These are phyloP conservation scores for Chaetomiaceae sp. DNA, from an alignment of 2,329 filamentous ascomycete species.

Conservation along the genomic window DNA sequence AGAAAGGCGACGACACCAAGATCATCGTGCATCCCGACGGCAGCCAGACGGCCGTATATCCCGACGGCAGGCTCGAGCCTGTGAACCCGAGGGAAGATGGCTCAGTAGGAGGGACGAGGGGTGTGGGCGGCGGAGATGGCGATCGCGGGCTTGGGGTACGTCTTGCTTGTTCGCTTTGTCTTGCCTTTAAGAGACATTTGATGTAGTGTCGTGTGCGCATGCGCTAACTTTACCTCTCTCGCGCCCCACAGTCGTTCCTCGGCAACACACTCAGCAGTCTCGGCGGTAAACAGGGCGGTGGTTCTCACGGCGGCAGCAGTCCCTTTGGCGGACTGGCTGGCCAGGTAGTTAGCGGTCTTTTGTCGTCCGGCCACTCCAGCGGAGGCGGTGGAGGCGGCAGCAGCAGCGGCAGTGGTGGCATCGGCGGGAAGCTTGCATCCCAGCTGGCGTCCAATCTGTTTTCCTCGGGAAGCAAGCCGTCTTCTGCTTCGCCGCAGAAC, in stretches of 20 bases:
- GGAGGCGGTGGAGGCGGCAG: slow-evolving; percentile 21
- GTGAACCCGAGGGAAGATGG: slow-evolving; percentile 41
- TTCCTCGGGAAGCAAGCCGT: slow-evolving; percentile 44
- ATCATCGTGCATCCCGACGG: slow-evolving; percentile 60
- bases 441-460: slow-evolving; percentile 53
- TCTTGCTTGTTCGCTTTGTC: slow-evolving; percentile 20
- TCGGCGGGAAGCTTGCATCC: slow-evolving; percentile 51
- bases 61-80: slow-evolving; percentile 58
- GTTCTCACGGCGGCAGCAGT: slow-evolving; percentile 29
- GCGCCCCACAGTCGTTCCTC: slow-evolving; percentile 37
- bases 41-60: slow-evolving; percentile 54
- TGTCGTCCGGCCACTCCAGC: slow-evolving; percentile 28
- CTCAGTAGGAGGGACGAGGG: slow-evolving; percentile 23
- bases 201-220: background rate
- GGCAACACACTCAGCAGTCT: slow-evolving; percentile 52
- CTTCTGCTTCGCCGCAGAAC: slow-evolving; percentile 37
- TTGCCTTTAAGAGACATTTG: background rate
- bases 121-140: slow-evolving; percentile 43
- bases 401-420: slow-evolving; percentile 30
- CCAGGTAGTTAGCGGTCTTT: slow-evolving; percentile 41
- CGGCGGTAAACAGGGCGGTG: slow-evolving; percentile 36
- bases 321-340: slow-evolving; percentile 41
- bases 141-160: slow-evolving; percentile 64
- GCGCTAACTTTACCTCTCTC: background rate
- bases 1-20: slow-evolving; percentile 33